Evolutionary conservation across 768 basidiomycete species (phyloP).

Genomic region (Russula abietina): DNA sequence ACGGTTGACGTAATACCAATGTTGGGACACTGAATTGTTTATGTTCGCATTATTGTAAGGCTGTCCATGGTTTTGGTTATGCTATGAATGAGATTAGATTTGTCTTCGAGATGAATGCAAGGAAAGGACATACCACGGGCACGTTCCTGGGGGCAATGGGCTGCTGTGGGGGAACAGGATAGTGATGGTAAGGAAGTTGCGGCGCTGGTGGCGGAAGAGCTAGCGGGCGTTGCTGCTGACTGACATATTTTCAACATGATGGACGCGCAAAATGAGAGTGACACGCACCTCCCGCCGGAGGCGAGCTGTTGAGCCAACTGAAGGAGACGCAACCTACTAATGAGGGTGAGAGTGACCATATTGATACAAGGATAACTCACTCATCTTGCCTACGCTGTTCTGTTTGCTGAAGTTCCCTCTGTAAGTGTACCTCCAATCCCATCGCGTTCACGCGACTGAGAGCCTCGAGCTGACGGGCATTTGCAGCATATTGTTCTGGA

Average conservation of each 20-base stretch:
- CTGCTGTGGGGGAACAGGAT: background rate
- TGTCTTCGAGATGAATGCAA: background rate
- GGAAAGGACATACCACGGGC: background rate
- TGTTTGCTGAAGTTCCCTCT: slow-evolving; percentile 10
- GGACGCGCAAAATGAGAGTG: background rate
- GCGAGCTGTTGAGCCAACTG: slow-evolving; percentile 18
- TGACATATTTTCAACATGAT: slow-evolving; percentile 1
- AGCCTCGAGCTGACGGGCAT: slow-evolving; percentile 14
- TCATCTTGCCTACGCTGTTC: slow-evolving; percentile 19
- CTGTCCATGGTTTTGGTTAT: background rate
- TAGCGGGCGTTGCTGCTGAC: slow-evolving; percentile 10
- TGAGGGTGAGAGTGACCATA: background rate
- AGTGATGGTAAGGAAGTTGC: background rate
- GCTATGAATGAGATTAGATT: background rate
- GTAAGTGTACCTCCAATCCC: slow-evolving; percentile 15
- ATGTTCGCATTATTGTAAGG: background rate
- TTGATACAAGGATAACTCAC: background rate
- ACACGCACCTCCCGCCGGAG: slow-evolving; percentile 6
- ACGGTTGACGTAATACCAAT: background rate
- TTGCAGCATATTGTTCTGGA: slow-evolving; percentile 19
- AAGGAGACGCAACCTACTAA: slow-evolving; percentile 11
- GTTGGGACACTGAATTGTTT: background rate
- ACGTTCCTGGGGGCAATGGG: background rate
- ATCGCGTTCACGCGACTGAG: slow-evolving; percentile 16
- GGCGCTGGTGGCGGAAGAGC: background rate